Conservation (phyloP, 1,284 basidiomycete species). For the Apiotrichum siamense region DNA sequence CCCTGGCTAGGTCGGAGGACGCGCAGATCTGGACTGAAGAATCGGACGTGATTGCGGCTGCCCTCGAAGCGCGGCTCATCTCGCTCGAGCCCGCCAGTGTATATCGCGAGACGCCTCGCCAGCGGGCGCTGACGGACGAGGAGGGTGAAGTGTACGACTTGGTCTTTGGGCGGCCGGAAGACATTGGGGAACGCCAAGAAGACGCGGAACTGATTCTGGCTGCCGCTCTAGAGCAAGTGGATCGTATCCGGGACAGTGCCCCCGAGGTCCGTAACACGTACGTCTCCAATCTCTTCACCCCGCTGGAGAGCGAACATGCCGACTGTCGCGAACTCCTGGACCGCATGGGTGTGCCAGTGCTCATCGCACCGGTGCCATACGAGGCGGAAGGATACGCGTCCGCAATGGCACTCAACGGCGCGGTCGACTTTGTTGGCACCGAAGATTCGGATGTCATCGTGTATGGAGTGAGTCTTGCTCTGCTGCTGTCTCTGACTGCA, state of each 20-base stretch:
- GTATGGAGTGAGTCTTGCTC: slow-evolving; percentile 31
- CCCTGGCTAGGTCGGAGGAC: not conserved
- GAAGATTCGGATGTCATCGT: slow-evolving; percentile 62
- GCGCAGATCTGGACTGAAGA: not conserved
- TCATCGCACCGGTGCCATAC: slow-evolving; percentile 60
- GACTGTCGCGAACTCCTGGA: slow-evolving; percentile 51
- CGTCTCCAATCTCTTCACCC: slow-evolving; percentile 28
- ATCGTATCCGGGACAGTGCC: slow-evolving; percentile 14
- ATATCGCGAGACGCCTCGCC: slow-evolving; percentile 34
- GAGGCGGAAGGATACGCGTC: slow-evolving; percentile 80
- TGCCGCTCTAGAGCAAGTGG: slow-evolving; percentile 7
- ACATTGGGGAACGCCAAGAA: not conserved
- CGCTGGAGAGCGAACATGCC: slow-evolving; percentile 31
- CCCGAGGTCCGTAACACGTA: slow-evolving; percentile 24
- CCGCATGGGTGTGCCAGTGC: slow-evolving; percentile 69
- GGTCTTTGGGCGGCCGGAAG: slow-evolving; percentile 1
- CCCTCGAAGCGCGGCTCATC: slow-evolving; percentile 24
- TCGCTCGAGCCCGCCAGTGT: slow-evolving; percentile 19
- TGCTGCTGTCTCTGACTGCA: not conserved
- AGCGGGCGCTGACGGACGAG: slow-evolving; percentile 28
- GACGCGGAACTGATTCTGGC: not conserved
- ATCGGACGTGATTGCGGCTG: not conserved
- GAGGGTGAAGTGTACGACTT: slow-evolving; percentile 31
- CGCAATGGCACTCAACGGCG: slow-evolving; percentile 62
- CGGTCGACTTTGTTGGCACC: slow-evolving; percentile 75